Evolutionary conservation across 163 green algal genomes (phyloP), one percentile per base, ranked within the genome.

Genomic region (Chlorella variabilis): DNA sequence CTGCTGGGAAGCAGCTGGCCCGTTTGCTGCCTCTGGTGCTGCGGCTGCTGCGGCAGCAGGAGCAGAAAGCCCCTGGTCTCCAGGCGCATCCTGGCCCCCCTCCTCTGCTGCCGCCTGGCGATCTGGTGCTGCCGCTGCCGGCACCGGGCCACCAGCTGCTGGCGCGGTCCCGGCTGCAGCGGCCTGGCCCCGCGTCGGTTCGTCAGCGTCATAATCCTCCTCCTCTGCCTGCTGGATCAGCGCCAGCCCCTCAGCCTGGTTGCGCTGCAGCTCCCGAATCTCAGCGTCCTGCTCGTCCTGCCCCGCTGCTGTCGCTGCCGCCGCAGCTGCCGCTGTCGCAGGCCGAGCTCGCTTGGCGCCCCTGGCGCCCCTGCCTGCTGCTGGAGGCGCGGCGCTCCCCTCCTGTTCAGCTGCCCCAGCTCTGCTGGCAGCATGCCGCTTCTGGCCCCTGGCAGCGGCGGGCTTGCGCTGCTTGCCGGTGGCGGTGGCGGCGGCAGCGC

Each of bases 151-250:
- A 54, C 11, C 45, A 54, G 51, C 51, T 62, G 51, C 51, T 62
- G 51, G 18, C 51, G 20, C 21, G 20, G 51, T 25, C 51, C 9
- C 15, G 18, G 18, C 9, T 5, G 20, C 13, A 9, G 51, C 51
- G 51, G 13, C 15, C 9, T 15, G 20, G 51, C 51, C 42, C 42
- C 9, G 8, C 42, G 9, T 51, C 42, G 9, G 42, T n/a, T n/a
- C n/a, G n/a, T n/a, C n/a, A n/a, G n/a, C 73, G n/a, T 79, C 73
- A 33, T 79, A 79, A 13, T 79, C 56, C 0, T 79, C 73, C 59
- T 56, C 73, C 38, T 79, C 73, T 25, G 56, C 73, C 73, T 69
- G 54, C 73, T 34, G 49, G 20, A 78, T 49, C 1, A 51, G 33
- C 23, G 71, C 71, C 49, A 78, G 36, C 33, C 31, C 36, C 34